phyloP scores from a whole-genome alignment of 305 asterid species.

The Lippia alba region DNA sequence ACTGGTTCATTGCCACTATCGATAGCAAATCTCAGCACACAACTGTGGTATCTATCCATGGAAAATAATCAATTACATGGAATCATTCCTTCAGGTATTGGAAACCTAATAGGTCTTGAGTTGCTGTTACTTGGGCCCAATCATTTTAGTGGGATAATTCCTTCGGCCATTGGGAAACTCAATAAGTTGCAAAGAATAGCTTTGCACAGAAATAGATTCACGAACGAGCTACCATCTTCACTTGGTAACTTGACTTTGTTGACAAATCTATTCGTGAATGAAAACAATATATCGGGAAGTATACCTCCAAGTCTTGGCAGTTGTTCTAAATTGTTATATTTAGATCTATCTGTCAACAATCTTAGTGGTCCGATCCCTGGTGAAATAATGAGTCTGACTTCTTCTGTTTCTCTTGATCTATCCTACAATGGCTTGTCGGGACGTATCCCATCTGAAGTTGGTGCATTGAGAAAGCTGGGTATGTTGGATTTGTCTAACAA shows the following conservation, averaged over 20 bases:
- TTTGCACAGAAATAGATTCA: conserved; percentile 20
- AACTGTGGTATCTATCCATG: conserved; percentile 1
- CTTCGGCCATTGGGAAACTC: conserved; percentile 38
- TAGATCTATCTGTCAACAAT: conserved; percentile 36
- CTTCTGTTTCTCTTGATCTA: conserved; percentile 19
- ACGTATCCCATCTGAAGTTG: conserved; percentile 24
- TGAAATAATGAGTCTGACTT: conserved; percentile 18
- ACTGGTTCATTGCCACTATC: conserved; percentile 32
- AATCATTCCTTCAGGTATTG: conserved; percentile 38
- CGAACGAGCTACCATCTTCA: conserved; percentile 21
- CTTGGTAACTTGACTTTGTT: no score
- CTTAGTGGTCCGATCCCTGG: conserved; percentile 31
- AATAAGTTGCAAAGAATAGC: conserved; percentile 13
- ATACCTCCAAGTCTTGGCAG: conserved; percentile 18
- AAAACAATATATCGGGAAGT: no score
- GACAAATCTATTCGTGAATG: no score
- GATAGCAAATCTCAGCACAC: conserved; percentile 25
- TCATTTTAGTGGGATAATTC: conserved; percentile 29
- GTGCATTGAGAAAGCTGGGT: conserved; percentile 29
- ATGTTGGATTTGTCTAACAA: conserved; percentile 37
- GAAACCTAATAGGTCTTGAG: conserved; percentile 29
- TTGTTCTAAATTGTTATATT: conserved; percentile 9
- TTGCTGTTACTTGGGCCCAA: background rate
- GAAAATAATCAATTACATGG: conserved; percentile 37
- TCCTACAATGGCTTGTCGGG: conserved; percentile 34